Percentiles rank a stretch among this genome's conserved stretches.
Evolutionary conservation across 352 stramenopile genomes (phyloP).

Genomic region (Globisporangium sylvaticum): DNA sequence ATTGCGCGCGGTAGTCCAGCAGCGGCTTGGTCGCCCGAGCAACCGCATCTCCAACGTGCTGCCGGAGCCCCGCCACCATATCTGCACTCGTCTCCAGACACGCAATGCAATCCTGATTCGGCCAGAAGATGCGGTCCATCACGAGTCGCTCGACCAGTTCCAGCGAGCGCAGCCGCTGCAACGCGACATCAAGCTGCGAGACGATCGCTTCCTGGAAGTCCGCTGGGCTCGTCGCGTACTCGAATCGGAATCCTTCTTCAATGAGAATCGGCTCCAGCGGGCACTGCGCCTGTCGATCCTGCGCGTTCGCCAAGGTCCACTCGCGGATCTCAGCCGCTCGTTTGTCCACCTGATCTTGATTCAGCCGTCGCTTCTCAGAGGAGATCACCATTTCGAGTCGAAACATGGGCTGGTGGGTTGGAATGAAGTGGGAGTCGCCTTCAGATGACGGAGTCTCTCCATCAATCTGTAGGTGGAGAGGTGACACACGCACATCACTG

Average conservation of each 20-base stretch:
- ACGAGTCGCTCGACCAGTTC: slow-evolving; percentile 90
- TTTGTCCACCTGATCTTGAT: slow-evolving; percentile 47
- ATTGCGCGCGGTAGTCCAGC: slow-evolving; percentile 74
- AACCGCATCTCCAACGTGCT: slow-evolving; percentile 45
- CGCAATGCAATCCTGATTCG: slow-evolving; percentile 89
- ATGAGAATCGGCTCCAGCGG: slow-evolving; percentile 43
- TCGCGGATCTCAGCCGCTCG: slow-evolving; percentile 55
- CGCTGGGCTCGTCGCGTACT: slow-evolving; percentile 62
- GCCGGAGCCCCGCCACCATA: slow-evolving; percentile 52
- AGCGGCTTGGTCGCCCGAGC: slow-evolving; percentile 48
- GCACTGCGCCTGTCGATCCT: slow-evolving; percentile 49
- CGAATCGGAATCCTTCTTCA: slow-evolving; percentile 59
- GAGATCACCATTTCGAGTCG: slow-evolving; percentile 74
- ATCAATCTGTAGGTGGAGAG: neutral
- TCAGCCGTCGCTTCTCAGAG: slow-evolving; percentile 42
- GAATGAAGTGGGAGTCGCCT: neutral
- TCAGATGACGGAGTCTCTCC: neutral
- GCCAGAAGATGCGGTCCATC: slow-evolving; percentile 95
- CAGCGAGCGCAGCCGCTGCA: slow-evolving; percentile 82
- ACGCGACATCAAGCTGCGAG: slow-evolving; percentile 74
- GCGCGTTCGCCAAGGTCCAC: slow-evolving; percentile 50
- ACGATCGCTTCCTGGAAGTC: slow-evolving; percentile 72
- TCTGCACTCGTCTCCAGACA: slow-evolving; percentile 65
- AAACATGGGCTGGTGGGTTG: slow-evolving; percentile 63
- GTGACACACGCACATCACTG: slow-evolving; percentile 37